phyloP scores from a whole-genome alignment of 129 eudicot species.

The Helianthus tuberosus region DNA sequence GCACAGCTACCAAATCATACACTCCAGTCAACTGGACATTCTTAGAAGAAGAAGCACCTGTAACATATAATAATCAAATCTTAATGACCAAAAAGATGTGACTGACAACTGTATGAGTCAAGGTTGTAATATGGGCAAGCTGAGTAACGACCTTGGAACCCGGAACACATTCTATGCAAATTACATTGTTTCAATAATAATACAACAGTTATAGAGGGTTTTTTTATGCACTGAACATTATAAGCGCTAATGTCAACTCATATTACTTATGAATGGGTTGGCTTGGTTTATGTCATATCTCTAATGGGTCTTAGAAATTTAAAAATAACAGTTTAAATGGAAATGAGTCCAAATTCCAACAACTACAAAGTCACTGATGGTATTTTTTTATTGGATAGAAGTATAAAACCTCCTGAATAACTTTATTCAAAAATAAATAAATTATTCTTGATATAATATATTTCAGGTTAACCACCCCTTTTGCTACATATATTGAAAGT shows the following conservation, averaged over 20 bases:
- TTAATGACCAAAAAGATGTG: background rate
- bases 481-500: too few relatives aligned
- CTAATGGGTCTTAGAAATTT: background rate
- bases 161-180: background rate
- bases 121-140: background rate
- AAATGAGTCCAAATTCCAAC: too few relatives aligned
- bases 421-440: too few relatives aligned
- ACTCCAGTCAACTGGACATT: conserved; percentile 67
- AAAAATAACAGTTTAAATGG: too few relatives aligned
- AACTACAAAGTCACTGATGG: too few relatives aligned
- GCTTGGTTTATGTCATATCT: background rate
- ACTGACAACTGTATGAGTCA: background rate
- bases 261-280: background rate
- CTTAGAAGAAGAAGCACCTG: conserved; percentile 58
- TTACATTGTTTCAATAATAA: background rate
- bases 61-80: conserved; percentile 9
- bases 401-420: too few relatives aligned
- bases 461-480: too few relatives aligned
- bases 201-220: background rate
- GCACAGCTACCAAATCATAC: conserved; percentile 92
- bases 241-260: too few relatives aligned
- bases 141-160: background rate
- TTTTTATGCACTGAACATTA: background rate
- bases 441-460: too few relatives aligned
- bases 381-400: too few relatives aligned